phyloP scores from a whole-genome alignment of 805 yeast genomes.

The Pichia nanzhaoensis region DNA sequence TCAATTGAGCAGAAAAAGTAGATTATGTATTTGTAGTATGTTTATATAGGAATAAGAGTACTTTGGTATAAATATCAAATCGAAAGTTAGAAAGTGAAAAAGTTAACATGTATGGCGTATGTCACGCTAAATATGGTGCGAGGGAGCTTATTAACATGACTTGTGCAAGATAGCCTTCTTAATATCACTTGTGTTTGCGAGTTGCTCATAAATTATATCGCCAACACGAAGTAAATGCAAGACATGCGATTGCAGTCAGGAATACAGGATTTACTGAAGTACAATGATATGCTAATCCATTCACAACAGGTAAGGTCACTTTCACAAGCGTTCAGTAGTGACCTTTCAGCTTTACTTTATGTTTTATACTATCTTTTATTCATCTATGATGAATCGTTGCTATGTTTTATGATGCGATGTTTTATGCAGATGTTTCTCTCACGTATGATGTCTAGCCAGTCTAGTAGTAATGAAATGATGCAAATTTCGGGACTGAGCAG shows the following conservation, averaged over 20 bases:
- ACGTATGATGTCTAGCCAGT: background rate
- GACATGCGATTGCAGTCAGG: constrained; percentile 4
- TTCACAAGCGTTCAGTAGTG: constrained; percentile 1
- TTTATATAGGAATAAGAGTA: background rate
- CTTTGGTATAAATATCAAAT: no score
- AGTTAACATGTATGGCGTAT: no score
- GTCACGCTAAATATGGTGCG: no score
- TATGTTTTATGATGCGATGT: constrained; percentile 1
- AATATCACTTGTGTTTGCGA: background rate
- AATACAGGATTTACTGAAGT: constrained; percentile 1
- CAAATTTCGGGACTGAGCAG: constrained; percentile 3
- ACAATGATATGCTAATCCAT: constrained; percentile 1
- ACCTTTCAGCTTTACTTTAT: constrained; percentile 3
- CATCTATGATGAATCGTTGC: constrained; percentile 12
- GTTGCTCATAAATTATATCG: background rate
- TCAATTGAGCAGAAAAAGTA: constrained; percentile 5
- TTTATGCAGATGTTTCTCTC: constrained; percentile 7
- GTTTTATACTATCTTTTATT: constrained; percentile 9
- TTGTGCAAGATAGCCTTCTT: no score
- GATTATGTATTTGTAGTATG: background rate
- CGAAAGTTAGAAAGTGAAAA: no score
- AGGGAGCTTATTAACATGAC: no score
- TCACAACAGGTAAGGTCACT: constrained; percentile 2
- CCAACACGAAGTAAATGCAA: background rate
- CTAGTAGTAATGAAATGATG: background rate